These are phyloP conservation scores for Eucalyptus grandis DNA, from an alignment of 345 rosid species.

Conservation along the genomic window DNA sequence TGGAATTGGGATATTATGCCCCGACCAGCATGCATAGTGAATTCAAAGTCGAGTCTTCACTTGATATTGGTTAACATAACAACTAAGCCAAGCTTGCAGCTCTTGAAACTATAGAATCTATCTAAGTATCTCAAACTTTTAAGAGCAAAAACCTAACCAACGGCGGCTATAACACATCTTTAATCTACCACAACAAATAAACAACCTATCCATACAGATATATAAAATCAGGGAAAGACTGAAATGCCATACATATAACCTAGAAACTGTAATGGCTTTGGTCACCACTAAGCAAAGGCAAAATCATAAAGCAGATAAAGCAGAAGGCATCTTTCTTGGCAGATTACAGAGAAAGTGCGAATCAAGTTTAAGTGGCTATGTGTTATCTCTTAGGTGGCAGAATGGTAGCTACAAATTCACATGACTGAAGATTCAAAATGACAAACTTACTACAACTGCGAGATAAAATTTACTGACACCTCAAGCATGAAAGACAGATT, in stretches of 20 bases:
- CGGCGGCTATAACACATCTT: background rate
- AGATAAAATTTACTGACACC: conserved; percentile 21
- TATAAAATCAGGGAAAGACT: background rate
- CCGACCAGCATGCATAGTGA: background rate
- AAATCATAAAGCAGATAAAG: background rate
- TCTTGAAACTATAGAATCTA: background rate
- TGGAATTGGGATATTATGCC: background rate
- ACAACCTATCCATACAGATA: background rate
- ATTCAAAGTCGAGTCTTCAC: background rate
- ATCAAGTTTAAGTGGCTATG: background rate
- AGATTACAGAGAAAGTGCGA: background rate
- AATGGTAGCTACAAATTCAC: background rate
- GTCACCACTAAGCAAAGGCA: background rate
- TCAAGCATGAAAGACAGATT: conserved; percentile 64
- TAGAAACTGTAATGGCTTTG: background rate
- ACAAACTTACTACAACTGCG: background rate
- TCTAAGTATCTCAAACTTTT: background rate
- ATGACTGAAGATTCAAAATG: background rate
- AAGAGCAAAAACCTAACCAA: background rate
- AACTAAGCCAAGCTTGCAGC: background rate
- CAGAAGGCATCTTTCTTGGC: background rate
- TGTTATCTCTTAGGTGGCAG: background rate
- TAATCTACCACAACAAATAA: background rate
- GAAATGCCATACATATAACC: background rate
- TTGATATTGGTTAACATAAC: background rate